Base-by-base conservation (phyloP, 192 early-diverging fungal species). In the Backusella mclennaniae region DNA sequence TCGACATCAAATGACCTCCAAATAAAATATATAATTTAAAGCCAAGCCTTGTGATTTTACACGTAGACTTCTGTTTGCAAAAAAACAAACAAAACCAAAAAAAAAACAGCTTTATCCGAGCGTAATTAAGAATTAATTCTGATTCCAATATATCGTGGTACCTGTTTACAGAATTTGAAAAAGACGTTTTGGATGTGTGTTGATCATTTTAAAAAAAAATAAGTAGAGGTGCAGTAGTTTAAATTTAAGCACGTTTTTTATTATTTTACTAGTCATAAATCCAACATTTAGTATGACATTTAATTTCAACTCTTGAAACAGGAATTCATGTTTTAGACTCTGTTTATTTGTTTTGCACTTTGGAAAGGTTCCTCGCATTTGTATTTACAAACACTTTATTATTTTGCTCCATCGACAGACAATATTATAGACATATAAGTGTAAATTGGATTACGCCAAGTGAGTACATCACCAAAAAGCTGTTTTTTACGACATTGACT, bases 11-110 rank as follows among this genome's bases (percentile, higher is more conserved):
- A 63, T 63, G 56, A 63, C 56, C 56, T 63, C 56, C 23, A 63
- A 63, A 63, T 63, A 63, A 63, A 63, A 63, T 63, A 29, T 49
- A 49, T 29, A 63, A 29, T 29, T 63, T 63, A 63, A 63, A 23
- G 12, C 12, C 26, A 14, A 63, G 26, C 23, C 11, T 49, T 49
- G 46, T n/a, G 46, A 39, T 39, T 63, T 63, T 63, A 29, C n/a
- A 56, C 21, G 2, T 53, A 53, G 6, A 53, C 17, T 19, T 44
- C 15, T 44, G 42, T 17, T 44, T 44, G 42, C 4, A 44, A 33
- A 33, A 33, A 33, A 31, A 33, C 0, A 33, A 33, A 44, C 42
- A 5, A 44, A 42, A 42, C 0, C 0, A 44, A 5, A 44, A 42
- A 42, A 0, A 14, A 44, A 44, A 17, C 15, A 17, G 42, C n/a